A percentile compares a stretch with the other conserved stretches of the same genome.
phyloP scores from a whole-genome alignment of 257 asterid species.

The Parsonsia alboflavescens region DNA sequence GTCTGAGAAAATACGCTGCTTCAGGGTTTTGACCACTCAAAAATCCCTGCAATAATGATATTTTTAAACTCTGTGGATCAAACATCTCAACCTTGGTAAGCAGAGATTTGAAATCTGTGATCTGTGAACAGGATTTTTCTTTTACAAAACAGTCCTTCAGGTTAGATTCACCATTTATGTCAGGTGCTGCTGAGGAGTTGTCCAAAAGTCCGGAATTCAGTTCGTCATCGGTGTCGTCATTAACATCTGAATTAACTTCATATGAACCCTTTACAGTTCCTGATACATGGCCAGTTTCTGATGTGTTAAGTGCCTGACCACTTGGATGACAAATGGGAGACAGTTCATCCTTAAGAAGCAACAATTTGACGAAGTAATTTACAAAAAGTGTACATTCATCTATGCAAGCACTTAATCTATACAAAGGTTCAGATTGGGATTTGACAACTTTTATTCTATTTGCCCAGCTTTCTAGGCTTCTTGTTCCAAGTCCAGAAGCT shows the following conservation, averaged over 20 bases:
- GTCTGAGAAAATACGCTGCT: slow-evolving; percentile 54
- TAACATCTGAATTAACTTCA: slow-evolving; percentile 22
- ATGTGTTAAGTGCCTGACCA: slow-evolving; percentile 17
- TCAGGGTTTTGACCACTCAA: slow-evolving; percentile 59
- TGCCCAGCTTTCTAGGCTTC: slow-evolving; percentile 26
- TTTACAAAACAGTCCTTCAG: slow-evolving; percentile 17
- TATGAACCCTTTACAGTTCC: slow-evolving; percentile 18
- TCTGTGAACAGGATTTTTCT: slow-evolving; percentile 23
- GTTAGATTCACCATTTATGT: slow-evolving; percentile 19
- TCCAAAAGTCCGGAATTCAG: slow-evolving; percentile 18
- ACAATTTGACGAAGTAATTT: slow-evolving; percentile 28
- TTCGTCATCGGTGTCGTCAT: slow-evolving; percentile 30
- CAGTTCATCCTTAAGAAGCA: slow-evolving; percentile 52
- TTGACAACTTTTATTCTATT: slow-evolving; percentile 31
- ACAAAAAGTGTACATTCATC: slow-evolving; percentile 40
- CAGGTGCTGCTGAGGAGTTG: slow-evolving; percentile 16
- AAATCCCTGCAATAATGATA: slow-evolving; percentile 43
- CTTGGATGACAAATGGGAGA: slow-evolving; percentile 10
- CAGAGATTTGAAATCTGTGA: slow-evolving; percentile 43
- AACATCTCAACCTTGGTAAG: slow-evolving; percentile 40
- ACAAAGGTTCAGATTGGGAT: slow-evolving; percentile 34
- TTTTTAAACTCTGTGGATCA: slow-evolving; percentile 39
- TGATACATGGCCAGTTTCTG: slow-evolving; percentile 19
- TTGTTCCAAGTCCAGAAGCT: slow-evolving; percentile 42
- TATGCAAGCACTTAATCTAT: slow-evolving; percentile 36